phyloP scores from a whole-genome alignment of 1,284 basidiomycete genomes.

The Malassezia dermatis region DNA sequence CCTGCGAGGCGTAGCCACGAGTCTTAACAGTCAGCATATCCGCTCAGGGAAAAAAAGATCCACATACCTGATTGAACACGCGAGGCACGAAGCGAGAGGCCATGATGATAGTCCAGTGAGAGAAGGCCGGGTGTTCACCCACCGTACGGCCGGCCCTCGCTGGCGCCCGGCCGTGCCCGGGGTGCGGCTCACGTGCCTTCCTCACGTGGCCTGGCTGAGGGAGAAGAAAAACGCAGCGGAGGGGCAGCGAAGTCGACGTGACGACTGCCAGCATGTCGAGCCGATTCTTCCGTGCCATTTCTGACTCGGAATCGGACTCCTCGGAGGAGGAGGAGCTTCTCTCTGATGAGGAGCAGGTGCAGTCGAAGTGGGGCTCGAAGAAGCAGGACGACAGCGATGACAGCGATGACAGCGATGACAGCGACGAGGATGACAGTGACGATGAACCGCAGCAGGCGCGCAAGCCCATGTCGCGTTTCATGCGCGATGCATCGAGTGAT shows the following conservation, averaged over 20 bases:
- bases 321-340: conserved; percentile 44
- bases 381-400: conserved; percentile 22
- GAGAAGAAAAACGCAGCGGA: conserved; percentile 12
- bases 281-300: conserved; percentile 46
- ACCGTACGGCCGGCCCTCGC: not conserved
- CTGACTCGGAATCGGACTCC: conserved; percentile 46
- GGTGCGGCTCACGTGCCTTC: conserved; percentile 8
- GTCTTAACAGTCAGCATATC: conserved; percentile 13
- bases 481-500: conserved; percentile 48
- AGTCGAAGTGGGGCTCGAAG: conserved; percentile 24
- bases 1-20: conserved; percentile 46
- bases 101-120: conserved; percentile 4
- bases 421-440: conserved; percentile 19
- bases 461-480: conserved; percentile 43
- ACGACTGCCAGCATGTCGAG: conserved; percentile 31
- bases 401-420: conserved; percentile 25
- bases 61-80: conserved; percentile 18
- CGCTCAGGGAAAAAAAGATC: not conserved
- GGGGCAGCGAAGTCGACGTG: not conserved
- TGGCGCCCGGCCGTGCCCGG: conserved; percentile 19
- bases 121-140: not conserved
- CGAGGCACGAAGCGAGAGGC: conserved; percentile 18
- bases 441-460: conserved; percentile 19
- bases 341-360: conserved; percentile 38
- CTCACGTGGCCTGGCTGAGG: conserved; percentile 11